phyloP scores from a whole-genome alignment of 2,329 filamentous ascomycete species.

The Cytospora schulzeri region DNA sequence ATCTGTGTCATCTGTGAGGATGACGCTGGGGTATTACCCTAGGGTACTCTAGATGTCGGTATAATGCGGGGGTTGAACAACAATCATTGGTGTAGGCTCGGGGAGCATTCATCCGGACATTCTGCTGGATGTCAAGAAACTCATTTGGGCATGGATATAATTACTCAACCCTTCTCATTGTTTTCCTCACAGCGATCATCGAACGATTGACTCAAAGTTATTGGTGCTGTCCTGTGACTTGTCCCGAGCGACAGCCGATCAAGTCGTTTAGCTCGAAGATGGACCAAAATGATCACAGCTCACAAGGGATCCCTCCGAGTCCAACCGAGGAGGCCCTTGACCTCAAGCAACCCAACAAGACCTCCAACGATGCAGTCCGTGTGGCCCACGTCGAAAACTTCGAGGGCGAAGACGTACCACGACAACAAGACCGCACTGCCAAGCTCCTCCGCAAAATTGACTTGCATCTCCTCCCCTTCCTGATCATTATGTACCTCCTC shows the following conservation, averaged over 20 bases:
- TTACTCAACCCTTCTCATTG: too few species aligned
- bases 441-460: slow-evolving; percentile 54
- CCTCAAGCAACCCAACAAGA: background rate
- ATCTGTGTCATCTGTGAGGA: slow-evolving; percentile 1
- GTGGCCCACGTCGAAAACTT: slow-evolving; percentile 12
- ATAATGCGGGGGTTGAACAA: slow-evolving; percentile 4
- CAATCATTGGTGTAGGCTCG: background rate
- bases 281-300: background rate
- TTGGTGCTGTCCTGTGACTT: too few species aligned
- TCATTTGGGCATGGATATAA: too few species aligned
- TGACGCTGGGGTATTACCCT: background rate
- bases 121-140: background rate
- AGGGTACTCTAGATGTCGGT: too few species aligned
- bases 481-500: slow-evolving; percentile 58
- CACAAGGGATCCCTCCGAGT: background rate
- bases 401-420: slow-evolving; percentile 18
- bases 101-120: background rate
- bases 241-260: background rate
- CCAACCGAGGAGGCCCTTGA: background rate
- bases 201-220: too few species aligned
- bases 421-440: slow-evolving; percentile 19
- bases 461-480: slow-evolving; percentile 51
- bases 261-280: background rate
- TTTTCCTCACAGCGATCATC: too few species aligned
- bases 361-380: slow-evolving; percentile 6